phyloP scores from a whole-genome alignment of 169 alveolate genomes.

The Eimeria sp. region DNA sequence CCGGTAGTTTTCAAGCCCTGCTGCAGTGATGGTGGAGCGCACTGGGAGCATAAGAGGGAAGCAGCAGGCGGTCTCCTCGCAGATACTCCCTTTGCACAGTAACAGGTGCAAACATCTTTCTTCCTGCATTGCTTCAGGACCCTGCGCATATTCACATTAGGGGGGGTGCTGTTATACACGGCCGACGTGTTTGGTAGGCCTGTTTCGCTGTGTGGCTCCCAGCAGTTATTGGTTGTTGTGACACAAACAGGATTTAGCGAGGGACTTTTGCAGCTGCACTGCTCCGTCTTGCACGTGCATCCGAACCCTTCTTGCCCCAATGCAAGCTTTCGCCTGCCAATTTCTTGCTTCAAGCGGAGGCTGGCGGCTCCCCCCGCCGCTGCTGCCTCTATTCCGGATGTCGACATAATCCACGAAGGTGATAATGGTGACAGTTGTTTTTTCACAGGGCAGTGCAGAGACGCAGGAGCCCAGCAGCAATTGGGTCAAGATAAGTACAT shows the following conservation, averaged over 20 bases:
- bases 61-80: neutral
- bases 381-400: conserved; percentile 42
- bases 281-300: conserved; percentile 45
- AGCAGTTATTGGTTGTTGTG: conserved; percentile 43
- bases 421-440: neutral
- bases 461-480: neutral
- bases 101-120: neutral
- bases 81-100: neutral
- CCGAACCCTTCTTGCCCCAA: conserved; percentile 24
- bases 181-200: conserved; percentile 66
- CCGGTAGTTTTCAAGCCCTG: neutral
- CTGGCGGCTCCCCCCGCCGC: conserved; percentile 71
- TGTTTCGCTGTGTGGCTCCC: conserved; percentile 52
- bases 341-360: conserved; percentile 49
- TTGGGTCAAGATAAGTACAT: neutral
- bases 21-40: neutral
- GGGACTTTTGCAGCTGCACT: conserved; percentile 57
- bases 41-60: neutral
- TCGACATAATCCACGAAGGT: conserved; percentile 67
- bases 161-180: conserved; percentile 63
- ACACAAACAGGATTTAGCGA: conserved; percentile 61
- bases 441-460: neutral
- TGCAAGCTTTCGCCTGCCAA: conserved; percentile 19
- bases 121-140: neutral
- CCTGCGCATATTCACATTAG: conserved; percentile 43